Evolutionary conservation across 1,139 yeast genomes (phyloP), one percentile per base, ranked within the genome.

Genomic region (Scheffersomyces insectosa): DNA sequence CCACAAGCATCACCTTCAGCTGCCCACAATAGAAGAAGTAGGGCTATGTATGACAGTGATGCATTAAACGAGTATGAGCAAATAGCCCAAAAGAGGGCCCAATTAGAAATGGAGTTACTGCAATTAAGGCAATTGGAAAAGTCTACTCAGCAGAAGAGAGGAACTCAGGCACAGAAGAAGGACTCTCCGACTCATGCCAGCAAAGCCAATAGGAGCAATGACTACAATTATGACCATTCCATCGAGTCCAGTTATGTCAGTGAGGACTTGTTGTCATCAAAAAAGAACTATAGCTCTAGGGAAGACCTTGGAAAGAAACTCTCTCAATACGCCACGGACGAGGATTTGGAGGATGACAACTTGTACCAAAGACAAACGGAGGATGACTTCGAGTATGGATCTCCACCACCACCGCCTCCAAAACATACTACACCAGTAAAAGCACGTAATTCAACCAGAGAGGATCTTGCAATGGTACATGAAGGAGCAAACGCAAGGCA

Each of bases 331-430:
- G 49, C 55, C 5, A 59, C 66, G 7, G 72, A 68, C 42, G 65
- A 57, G 15, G 43, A 43, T 12, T 51, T 47, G 23, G 62, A 66
- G 11, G 36, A 28, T 14, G 25, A 20, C 25, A 20, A 20, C 25
- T 20, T 20, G 25, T 20, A 20, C 25, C 25, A 20, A 5, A 6
- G 25, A 20, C 25, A 5, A 20, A 20, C 25, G 8, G 40, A 43
- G 14, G 46, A 40, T 14, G 50, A 47, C 20, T 51, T 55, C 36
- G 62, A 58, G 3, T 48, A 50, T 36, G 57, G 52, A 4, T 66
- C 74, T 2, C 75, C 82, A 7, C 82, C 84, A 1, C 84, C 84
- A 0, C 81, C 80, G 1, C 82, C 82, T 3, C 76, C 77, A 32
- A 72, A 68, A 44, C 76, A 68, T 49, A 45, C 42, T 23, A 48